Conservation (phyloP, 1,284 basidiomycete genomes). For the Cutaneotrichosporon mucoides region DNA sequence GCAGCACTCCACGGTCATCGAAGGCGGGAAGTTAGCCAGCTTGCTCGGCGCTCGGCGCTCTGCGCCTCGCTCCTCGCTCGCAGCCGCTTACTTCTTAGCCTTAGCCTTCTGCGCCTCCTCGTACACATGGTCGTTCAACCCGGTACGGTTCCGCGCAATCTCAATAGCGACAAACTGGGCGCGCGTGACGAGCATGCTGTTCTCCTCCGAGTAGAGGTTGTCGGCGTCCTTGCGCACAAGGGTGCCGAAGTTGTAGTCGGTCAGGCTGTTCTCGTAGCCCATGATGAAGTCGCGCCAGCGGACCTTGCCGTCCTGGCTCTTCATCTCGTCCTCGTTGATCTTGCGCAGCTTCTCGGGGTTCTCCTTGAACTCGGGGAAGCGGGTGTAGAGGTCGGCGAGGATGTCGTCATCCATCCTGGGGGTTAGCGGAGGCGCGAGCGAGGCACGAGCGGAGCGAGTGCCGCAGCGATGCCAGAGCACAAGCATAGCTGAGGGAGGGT, state of each 20-base stretch:
- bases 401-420: conserved; percentile 86
- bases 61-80: not conserved
- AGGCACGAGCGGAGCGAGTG: not conserved
- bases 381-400: conserved; percentile 66
- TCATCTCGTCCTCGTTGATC: conserved; percentile 92
- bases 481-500: too few species aligned
- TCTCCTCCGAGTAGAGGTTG: conserved; percentile 83
- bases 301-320: conserved; percentile 83
- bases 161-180: conserved; percentile 86
- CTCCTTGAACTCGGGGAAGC: conserved; percentile 81
- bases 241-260: conserved; percentile 97
- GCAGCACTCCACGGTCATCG: too few species aligned
- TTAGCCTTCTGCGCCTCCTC: conserved; percentile 57
- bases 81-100: conserved; percentile 25
- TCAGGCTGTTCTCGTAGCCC: conserved; percentile 72
- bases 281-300: conserved; percentile 84
- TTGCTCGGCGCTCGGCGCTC: too few species aligned
- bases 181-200: conserved; percentile 84
- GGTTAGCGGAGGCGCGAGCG: not conserved
- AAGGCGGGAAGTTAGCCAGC: not conserved
- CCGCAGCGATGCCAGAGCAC: too few species aligned
- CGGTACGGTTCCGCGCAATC: conserved; percentile 88
- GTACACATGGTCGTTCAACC: conserved; percentile 85
- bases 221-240: conserved; percentile 77
- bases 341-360: conserved; percentile 59